Conservation (phyloP, 164 flowering plant species). For the Aristolochia fimbriata region DNA sequence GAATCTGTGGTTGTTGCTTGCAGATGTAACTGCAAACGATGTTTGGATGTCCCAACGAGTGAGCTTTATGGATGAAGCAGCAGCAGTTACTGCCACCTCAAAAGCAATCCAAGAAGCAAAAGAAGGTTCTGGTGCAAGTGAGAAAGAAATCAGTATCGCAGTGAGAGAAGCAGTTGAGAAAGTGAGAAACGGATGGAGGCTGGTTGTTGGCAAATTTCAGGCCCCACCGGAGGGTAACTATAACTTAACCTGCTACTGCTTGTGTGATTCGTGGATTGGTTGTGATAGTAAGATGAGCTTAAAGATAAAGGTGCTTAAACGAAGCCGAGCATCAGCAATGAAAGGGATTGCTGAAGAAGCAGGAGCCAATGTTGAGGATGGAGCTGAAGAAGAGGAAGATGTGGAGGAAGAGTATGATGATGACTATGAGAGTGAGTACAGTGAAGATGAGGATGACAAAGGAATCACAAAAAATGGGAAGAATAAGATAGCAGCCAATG, state of each 20-base stretch:
- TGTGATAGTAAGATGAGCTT: constrained; percentile 57
- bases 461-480: constrained; percentile 20
- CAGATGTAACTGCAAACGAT: constrained; percentile 57
- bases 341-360: constrained; percentile 38
- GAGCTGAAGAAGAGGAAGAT: constrained; percentile 67
- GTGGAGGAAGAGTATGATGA: constrained; percentile 65
- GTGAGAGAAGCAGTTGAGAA: constrained; percentile 66
- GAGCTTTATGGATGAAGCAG: constrained; percentile 75
- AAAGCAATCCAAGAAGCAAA: constrained; percentile 62
- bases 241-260: constrained; percentile 57
- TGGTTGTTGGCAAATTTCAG: constrained; percentile 71
- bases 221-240: constrained; percentile 82
- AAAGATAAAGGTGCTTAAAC: constrained; percentile 61
- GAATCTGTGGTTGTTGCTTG: constrained; percentile 76
- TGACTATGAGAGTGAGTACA: constrained; percentile 91
- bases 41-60: constrained; percentile 86
- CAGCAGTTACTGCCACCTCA: constrained; percentile 69
- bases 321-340: constrained; percentile 59
- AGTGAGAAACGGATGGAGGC: constrained; percentile 60
- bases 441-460: constrained; percentile 55
- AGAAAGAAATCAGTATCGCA: constrained; percentile 41
- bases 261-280: constrained; percentile 90
- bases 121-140: constrained; percentile 65
- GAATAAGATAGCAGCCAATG: constrained; percentile 25
- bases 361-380: constrained; percentile 43